Evolutionary conservation across 495 filamentous ascomycete genomes (phyloP), one percentile per base, ranked within the genome.

Genomic region (Trichodelitschia bisporula): DNA sequence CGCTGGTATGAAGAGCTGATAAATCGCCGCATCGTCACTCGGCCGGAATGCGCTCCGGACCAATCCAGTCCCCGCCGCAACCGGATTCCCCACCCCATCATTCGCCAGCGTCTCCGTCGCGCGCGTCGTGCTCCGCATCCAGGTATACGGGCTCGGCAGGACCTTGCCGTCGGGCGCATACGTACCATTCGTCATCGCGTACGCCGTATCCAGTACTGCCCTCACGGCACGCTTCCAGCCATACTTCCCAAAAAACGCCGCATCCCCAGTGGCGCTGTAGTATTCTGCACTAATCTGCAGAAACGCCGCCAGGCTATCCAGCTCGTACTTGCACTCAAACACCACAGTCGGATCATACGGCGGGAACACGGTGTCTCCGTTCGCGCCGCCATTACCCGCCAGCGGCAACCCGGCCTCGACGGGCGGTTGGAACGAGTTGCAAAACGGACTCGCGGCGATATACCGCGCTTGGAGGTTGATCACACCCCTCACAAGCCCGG

Each of bases 381-480:
- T 38, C 29, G 58, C 61, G 1, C 59, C 58, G 12, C 47, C 51
- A 38, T 72, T 72, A 19, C 11, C 28, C 0, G 55, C 54, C 3
- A 54, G 55, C 0, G 38, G 9, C 30, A 71, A 54, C 3, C 51
- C 48, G 23, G 59, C 61, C 43, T 72, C 65, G 6, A 47, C 40
- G 0, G 64, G 64, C 15, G 64, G 62, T 33, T 69, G 66, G 48
- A 69, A 70, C 12, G 62, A 56, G 47, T 73, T 71, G 48, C 69
- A 76, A 45, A 64, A 64, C 0, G 68, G 67, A 13, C 58, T 55
- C 3, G 56, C 55, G 23, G 64, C 42, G 30, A 70, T 50, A 41
- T 72, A 71, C 26, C 68, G 50, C 2, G 66, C 56, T 39, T 76
- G 69, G 4, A 71, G 56, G 37, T 74, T 74, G 36, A 74, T 72